Conservation (phyloP, 2,329 filamentous ascomycete genomes). For the Sarocladium strictum region DNA sequence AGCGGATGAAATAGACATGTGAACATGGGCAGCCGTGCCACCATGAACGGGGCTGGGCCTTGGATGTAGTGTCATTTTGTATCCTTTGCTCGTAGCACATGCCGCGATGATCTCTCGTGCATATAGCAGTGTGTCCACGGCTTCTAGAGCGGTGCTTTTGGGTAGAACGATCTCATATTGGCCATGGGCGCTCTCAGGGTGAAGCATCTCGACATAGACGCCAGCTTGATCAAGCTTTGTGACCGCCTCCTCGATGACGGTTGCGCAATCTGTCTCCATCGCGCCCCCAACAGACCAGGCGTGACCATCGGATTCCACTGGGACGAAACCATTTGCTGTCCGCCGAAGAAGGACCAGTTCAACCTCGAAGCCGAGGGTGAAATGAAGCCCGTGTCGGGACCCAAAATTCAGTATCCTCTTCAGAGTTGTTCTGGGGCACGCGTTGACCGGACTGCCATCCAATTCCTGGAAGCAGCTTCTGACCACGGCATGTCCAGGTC, state of each 20-base stretch:
- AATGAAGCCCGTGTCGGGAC: slow-evolving; percentile 44
- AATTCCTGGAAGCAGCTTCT: slow-evolving; percentile 60
- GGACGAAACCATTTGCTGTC: slow-evolving; percentile 25
- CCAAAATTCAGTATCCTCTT: slow-evolving; percentile 47
- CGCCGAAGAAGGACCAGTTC: slow-evolving; percentile 67
- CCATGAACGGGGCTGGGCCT: slow-evolving; percentile 42
- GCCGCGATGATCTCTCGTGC: slow-evolving; percentile 63
- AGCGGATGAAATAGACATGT: slow-evolving; percentile 57
- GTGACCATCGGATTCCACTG: slow-evolving; percentile 55
- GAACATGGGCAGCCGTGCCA: slow-evolving; percentile 65
- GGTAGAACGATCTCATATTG: slow-evolving; percentile 75
- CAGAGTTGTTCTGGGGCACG: slow-evolving; percentile 64
- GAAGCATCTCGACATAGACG: slow-evolving; percentile 66
- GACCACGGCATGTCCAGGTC: slow-evolving; percentile 56
- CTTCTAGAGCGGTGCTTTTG: slow-evolving; percentile 54
- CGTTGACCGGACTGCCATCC: slow-evolving; percentile 39
- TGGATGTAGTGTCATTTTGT: slow-evolving; percentile 68
- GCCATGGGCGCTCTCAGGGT: slow-evolving; percentile 65
- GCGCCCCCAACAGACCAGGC: slow-evolving; percentile 64
- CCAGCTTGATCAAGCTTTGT: slow-evolving; percentile 52
- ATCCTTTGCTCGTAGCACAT: slow-evolving; percentile 54
- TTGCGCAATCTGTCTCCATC: slow-evolving; percentile 49
- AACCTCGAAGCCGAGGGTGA: slow-evolving; percentile 74
- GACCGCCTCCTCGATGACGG: slow-evolving; percentile 61
- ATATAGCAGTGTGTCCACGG: slow-evolving; percentile 67